Percentiles rank a stretch among this genome's conserved stretches.
phyloP scores from a whole-genome alignment of 768 basidiomycete species.

The Cystobasidium onofrii region DNA sequence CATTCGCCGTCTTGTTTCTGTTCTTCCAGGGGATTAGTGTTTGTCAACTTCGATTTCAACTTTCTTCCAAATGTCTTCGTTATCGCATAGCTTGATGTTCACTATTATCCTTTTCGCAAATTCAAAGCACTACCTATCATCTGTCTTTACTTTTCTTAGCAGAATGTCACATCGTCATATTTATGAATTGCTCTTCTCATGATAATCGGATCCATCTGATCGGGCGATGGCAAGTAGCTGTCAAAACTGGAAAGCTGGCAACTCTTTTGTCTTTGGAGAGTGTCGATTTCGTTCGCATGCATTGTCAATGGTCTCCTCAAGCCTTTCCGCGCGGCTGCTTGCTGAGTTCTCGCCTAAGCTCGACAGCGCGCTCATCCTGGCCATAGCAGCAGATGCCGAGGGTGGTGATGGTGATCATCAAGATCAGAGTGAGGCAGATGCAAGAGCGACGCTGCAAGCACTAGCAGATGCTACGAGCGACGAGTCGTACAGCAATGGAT shows the following conservation, averaged over 20 bases:
- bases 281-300: neutral
- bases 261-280: too few species aligned
- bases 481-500: constrained; percentile 10
- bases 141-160: too few species aligned
- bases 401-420: neutral
- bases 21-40: too few species aligned
- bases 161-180: too few species aligned
- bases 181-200: too few species aligned
- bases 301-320: neutral
- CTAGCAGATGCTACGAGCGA: neutral
- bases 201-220: too few species aligned
- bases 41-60: too few species aligned
- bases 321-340: neutral
- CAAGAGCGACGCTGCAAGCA: constrained; percentile 11
- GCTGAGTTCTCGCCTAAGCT: constrained; percentile 12
- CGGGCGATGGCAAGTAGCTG: neutral
- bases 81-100: too few species aligned
- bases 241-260: neutral
- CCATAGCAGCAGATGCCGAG: constrained; percentile 13
- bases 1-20: too few species aligned
- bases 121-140: too few species aligned
- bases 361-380: constrained; percentile 23
- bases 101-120: too few species aligned
- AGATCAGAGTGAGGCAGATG: neutral
- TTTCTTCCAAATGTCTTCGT: too few species aligned